Evolutionary conservation across 352 stramenopile genomes (phyloP).

Genomic region (Phytopythium ostracodes): DNA sequence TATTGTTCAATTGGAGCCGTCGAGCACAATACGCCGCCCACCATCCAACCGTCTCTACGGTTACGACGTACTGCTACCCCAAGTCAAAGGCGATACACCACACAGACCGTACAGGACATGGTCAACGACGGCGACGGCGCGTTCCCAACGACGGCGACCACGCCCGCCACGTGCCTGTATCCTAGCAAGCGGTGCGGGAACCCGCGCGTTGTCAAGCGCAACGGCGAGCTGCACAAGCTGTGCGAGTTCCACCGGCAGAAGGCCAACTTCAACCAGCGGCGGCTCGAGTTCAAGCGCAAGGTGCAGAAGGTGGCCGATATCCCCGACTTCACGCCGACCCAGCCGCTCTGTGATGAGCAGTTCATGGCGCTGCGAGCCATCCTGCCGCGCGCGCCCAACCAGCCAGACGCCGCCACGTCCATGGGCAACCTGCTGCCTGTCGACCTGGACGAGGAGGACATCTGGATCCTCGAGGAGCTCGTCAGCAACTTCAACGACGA

Average conservation of each 20-base stretch:
- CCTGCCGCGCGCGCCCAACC: neutral
- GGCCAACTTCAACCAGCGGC: constrained; percentile 24
- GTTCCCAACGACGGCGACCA: neutral
- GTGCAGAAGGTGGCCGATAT: constrained; percentile 8
- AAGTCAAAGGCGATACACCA: neutral
- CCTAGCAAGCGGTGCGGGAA: constrained; percentile 38
- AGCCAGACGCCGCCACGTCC: neutral
- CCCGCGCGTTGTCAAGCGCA: constrained; percentile 29
- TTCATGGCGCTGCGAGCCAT: constrained; percentile 9
- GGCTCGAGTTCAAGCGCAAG: constrained; percentile 19
- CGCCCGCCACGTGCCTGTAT: constrained; percentile 19
- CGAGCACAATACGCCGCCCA: constrained; percentile 16
- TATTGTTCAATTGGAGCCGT: constrained; percentile 8
- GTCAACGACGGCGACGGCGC: neutral
- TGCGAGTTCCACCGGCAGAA: constrained; percentile 24
- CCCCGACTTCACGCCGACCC: constrained; percentile 5
- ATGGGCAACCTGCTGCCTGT: neutral
- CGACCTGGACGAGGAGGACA: constrained; percentile 17
- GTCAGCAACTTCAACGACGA: constrained; percentile 11
- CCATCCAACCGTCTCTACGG: neutral
- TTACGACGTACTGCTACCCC: neutral
- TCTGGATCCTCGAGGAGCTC: constrained; percentile 15
- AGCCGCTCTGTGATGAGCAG: constrained; percentile 6
- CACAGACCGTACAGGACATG: neutral
- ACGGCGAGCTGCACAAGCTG: constrained; percentile 37